Conservation (phyloP, 2,329 filamentous ascomycete species). For the Diplodia sapinea region DNA sequence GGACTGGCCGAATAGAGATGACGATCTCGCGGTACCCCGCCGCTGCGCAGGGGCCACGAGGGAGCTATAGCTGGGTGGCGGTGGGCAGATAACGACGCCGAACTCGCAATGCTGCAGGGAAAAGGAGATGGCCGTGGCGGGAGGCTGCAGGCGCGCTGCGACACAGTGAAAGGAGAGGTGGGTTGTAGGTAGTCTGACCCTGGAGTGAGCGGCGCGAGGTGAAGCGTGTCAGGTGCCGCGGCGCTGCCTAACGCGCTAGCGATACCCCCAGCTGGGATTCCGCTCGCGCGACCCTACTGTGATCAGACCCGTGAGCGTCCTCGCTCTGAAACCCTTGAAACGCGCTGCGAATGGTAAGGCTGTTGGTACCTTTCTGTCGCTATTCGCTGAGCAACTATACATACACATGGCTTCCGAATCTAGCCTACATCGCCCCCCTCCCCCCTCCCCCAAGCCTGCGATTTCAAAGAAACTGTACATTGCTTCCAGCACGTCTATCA, state of each 20-base stretch:
- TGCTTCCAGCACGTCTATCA: slow-evolving; percentile 18
- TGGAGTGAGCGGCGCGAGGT: slow-evolving; percentile 23
- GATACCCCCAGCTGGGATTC: not conserved
- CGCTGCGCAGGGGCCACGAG: slow-evolving; percentile 29
- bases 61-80: slow-evolving; percentile 29
- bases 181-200: slow-evolving; percentile 16
- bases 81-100: slow-evolving; percentile 29
- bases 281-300: not conserved
- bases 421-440: slow-evolving; percentile 23
- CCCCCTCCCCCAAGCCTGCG: not conserved
- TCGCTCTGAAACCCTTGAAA: slow-evolving; percentile 3
- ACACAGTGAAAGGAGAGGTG: not conserved
- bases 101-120: slow-evolving; percentile 14
- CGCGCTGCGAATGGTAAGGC: not conserved
- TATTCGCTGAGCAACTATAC: slow-evolving; percentile 22
- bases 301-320: not conserved
- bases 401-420: slow-evolving; percentile 22
- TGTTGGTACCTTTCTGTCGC: slow-evolving; percentile 4
- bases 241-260: slow-evolving; percentile 18
- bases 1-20: slow-evolving; percentile 21
- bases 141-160: not conserved
- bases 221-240: slow-evolving; percentile 28
- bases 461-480: slow-evolving; percentile 18
- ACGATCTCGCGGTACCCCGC: slow-evolving; percentile 31
- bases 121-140: slow-evolving; percentile 16